These are phyloP conservation scores for Mimosa bimucronata DNA, from an alignment of 306 rosid genomes.

Conservation along the genomic window DNA sequence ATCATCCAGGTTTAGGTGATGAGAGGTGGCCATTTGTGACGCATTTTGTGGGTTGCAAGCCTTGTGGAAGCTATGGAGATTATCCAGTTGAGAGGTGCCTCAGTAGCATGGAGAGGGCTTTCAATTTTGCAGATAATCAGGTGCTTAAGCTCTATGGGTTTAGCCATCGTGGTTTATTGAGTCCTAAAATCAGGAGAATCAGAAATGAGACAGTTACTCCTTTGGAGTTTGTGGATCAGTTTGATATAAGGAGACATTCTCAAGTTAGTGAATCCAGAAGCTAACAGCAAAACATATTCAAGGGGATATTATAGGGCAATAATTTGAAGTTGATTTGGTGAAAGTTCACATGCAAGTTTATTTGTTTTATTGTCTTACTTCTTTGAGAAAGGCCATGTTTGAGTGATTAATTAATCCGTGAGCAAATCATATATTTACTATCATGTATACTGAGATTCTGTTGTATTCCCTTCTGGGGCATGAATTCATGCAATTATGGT, in stretches of 20 bases:
- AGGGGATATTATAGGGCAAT: constrained; percentile 54
- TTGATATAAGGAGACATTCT: constrained; percentile 74
- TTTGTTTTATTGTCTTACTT: constrained; percentile 44
- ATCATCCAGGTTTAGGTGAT: constrained; percentile 92
- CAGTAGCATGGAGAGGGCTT: constrained; percentile 97
- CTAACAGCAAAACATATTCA: constrained; percentile 47
- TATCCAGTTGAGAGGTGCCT: constrained; percentile 93
- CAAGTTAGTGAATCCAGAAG: constrained; percentile 47
- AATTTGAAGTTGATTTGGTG: constrained; percentile 48
- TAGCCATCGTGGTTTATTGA: constrained; percentile 85
- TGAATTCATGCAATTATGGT: constrained; percentile 27
- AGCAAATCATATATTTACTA: constrained; percentile 46
- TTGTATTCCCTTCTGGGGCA: constrained; percentile 34
- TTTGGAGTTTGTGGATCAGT: constrained; percentile 69
- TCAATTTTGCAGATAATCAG: constrained; percentile 94
- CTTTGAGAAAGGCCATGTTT: constrained; percentile 44
- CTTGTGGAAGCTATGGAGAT: constrained; percentile 99
- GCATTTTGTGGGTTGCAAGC: constrained; percentile 96
- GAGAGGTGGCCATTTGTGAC: constrained; percentile 99
- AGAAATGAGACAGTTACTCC: constrained; percentile 89
- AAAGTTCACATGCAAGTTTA: constrained; percentile 48
- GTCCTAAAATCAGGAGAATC: constrained; percentile 92
- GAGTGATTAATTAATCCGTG: constrained; percentile 42
- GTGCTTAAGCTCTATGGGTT: constrained; percentile 91
- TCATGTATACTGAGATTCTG: constrained; percentile 43